Evolutionary conservation across 371 early-diverging fungal species (phyloP).

Genomic region (Rhizomucor pusillus): DNA sequence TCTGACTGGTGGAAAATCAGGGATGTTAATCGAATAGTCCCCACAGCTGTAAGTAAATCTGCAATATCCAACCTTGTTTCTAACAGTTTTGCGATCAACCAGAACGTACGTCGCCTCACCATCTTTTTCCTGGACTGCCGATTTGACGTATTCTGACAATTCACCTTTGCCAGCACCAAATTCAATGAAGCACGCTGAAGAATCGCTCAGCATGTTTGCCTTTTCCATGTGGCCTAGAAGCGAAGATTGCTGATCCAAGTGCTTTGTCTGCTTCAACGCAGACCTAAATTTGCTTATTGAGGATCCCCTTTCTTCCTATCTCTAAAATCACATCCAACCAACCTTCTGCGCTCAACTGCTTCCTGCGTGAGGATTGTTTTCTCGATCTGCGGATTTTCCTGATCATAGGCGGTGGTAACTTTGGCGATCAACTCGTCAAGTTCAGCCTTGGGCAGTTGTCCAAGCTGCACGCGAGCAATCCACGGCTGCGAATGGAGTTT

Average conservation of each 20-base stretch:
- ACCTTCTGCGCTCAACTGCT: conserved; percentile 3
- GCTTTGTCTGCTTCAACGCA: conserved; percentile 52
- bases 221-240: conserved; percentile 75
- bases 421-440: conserved; percentile 48
- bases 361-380: conserved; percentile 27
- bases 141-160: conserved; percentile 55
- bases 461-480: conserved; percentile 46
- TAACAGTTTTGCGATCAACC: conserved; percentile 77
- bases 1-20: conserved; percentile 33
- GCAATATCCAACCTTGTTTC: conserved; percentile 57
- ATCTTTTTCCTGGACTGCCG: conserved; percentile 53
- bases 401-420: conserved; percentile 34
- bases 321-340: not conserved
- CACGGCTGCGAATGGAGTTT: conserved; percentile 43
- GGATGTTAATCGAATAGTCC: not conserved
- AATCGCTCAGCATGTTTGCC: conserved; percentile 56
- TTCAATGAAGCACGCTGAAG: conserved; percentile 66
- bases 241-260: conserved; percentile 77
- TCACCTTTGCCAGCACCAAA: conserved; percentile 86
- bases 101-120: conserved; percentile 63
- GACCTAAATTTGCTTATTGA: conserved; percentile 17
- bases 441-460: conserved; percentile 35
- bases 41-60: not conserved
- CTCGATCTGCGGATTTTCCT: conserved; percentile 42
- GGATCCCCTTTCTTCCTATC: not conserved